These are phyloP conservation scores for Gossypium gossypioides DNA, from an alignment of 441 rosid genomes.

Conservation along the genomic window DNA sequence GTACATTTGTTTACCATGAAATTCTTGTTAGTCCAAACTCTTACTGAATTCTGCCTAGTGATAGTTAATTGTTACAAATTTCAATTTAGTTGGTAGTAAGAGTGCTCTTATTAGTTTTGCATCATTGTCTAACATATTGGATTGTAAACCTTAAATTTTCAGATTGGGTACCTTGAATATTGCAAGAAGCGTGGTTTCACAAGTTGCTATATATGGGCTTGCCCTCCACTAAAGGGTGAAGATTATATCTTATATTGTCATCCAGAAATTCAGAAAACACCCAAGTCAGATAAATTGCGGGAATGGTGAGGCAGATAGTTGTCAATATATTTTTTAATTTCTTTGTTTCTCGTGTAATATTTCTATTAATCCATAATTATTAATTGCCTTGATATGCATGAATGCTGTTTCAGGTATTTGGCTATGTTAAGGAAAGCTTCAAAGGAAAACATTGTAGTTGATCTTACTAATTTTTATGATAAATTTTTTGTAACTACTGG, in stretches of 20 bases:
- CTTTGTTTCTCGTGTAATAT: neutral
- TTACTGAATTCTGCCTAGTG: neutral
- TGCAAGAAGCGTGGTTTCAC: conserved; percentile 98
- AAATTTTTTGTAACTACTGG: conserved; percentile 78
- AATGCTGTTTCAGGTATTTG: conserved; percentile 58
- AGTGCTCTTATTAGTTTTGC: too few relatives aligned
- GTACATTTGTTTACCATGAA: conserved; percentile 94
- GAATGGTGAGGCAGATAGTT: conserved; percentile 61
- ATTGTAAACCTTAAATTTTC: conserved; percentile 12
- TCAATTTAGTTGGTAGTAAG: conserved; percentile 1
- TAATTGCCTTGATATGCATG: conserved; percentile 4
- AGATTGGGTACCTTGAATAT: conserved; percentile 98
- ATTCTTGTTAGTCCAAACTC: conserved; percentile 55
- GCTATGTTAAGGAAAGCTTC: conserved; percentile 80
- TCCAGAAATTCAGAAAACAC: conserved; percentile 97
- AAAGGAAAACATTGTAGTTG: conserved; percentile 78
- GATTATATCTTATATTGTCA: conserved; percentile 95
- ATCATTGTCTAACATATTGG: too few relatives aligned
- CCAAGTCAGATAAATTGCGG: conserved; percentile 91
- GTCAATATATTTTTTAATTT: neutral
- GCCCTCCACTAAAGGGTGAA: conserved; percentile 97
- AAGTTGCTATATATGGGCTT: conserved; percentile 99
- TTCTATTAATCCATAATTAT: neutral
- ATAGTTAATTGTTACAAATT: conserved; percentile 1
- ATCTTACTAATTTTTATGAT: conserved; percentile 77